Base-by-base conservation (phyloP, 192 early-diverging fungal species). In the Gamsiella multidivaricata region DNA sequence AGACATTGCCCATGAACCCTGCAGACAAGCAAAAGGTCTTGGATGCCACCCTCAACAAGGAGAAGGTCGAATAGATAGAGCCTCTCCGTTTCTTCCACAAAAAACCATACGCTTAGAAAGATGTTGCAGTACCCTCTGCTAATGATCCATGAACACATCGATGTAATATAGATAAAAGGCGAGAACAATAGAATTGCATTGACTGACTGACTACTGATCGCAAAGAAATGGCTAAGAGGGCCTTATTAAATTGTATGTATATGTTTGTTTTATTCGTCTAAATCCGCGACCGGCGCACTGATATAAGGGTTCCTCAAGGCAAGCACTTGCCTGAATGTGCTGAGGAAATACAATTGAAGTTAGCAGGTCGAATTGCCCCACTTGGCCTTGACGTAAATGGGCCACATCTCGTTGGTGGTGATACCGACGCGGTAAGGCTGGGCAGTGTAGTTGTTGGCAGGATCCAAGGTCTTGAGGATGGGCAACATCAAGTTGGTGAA, bases 1-100 rank as follows among this genome's bases (percentile, higher is more conserved):
- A 76, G 65, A 76, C 73, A 37, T 56, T 74, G 22, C 70, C 71
- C 7, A 63, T 81, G 54, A 74, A 81, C 41, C 55, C 60, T 15
- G 25, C 37, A 23, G 65, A 69, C 17, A 81, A 72, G 58, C 63
- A 61, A n/a, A 69, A 53, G 36, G 61, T 62, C 25, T 23, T 66
- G 51, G 57, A 63, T 7, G 55, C 66, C 14, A 42, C 64, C 25
- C 20, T 50, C 23, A 26, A 39, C 32, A 80, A 80, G 55, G 64
- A 75, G 36, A 83, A 80, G 39, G 66, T 81, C 10, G 80, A 83
- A 39, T 82, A 83, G 72, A 37, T 20, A n/a, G n/a, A 50, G 41
- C 41, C 41, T n/a, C n/a, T n/a, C n/a, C n/a, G n/a, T n/a, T n/a
- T n/a, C n/a, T n/a, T n/a, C n/a, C n/a, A n/a, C n/a, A n/a, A n/a